Base-by-base conservation (phyloP, 2,329 filamentous ascomycete genomes). In the Sclerotinia sclerotiorum region DNA sequence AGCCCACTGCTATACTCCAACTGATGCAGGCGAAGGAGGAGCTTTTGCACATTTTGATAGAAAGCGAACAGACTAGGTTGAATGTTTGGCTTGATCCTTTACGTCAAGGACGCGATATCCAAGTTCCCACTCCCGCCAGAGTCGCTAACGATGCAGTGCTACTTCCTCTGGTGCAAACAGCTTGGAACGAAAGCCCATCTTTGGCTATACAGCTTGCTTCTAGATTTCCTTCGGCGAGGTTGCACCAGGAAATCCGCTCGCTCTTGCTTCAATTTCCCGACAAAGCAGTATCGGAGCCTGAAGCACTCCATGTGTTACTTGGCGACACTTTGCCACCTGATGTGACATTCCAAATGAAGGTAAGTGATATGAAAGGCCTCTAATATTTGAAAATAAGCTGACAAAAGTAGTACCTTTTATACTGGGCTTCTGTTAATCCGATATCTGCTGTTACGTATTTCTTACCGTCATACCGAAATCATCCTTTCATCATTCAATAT, bases 391-490 rank as follows among this genome's bases (percentile, higher is more conserved):
- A 4, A 6, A 70, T 19, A 58, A 70, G 65, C 76, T 81, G 74
- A 81, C 71, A 63, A 74, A 61, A 60, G 11, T 73, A 93, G 88
- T 97, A 97, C 79, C 83, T 99, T 21, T 83, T 99, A 1, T 97
- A 92, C 81, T 99, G 95, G 95, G 87, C 90, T 29, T 88, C 95
- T 0, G 89, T 97, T 44, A 97, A 97, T 76, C 95, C 95, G 0
- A 90, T 97, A 70, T 95, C 94, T 13, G 94, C 96, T 0, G 90
- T 96, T 8, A 97, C 93, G 0, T 93, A 96, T 80, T 98, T 99
- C 82, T 79, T 97, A 73, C 96, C 96, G 0, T 88, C 90, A 0
- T 99, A 96, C 78, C 88, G 89, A 52, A 94, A 97, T 75, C 90
- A 99, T 76, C 92, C 96, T 0, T 96, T 94, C 79, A 85, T 99